Percentiles rank a stretch among this genome's conserved stretches.
These are phyloP conservation scores for Bremia lactucae DNA, from an alignment of 352 stramenopile genomes.

Conservation along the genomic window DNA sequence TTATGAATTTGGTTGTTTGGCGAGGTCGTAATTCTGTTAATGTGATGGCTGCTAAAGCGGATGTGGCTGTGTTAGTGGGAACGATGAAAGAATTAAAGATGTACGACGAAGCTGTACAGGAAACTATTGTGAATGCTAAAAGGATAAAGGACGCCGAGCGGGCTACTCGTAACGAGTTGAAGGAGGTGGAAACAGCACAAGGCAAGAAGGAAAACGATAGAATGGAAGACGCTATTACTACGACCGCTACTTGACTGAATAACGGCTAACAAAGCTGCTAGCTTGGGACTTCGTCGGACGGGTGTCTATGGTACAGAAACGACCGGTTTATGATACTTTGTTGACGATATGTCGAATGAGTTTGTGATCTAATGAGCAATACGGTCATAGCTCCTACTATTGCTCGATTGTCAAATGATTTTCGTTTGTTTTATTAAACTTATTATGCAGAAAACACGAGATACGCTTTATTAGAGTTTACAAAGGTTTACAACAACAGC, in stretches of 20 bases:
- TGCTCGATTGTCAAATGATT: no score
- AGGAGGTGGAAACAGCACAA: constrained; percentile 6
- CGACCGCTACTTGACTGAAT: constrained; percentile 6
- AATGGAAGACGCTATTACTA: constrained; percentile 3
- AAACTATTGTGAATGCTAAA: constrained; percentile 37
- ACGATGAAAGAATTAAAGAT: constrained; percentile 82
- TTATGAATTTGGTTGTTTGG: constrained; percentile 82
- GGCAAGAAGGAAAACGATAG: constrained; percentile 1
- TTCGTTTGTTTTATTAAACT: no score
- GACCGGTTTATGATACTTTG: no score
- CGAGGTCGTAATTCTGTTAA: constrained; percentile 80
- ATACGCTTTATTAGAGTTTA: no score
- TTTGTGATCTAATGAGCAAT: no score
- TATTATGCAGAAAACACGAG: no score
- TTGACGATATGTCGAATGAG: no score
- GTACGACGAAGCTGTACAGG: constrained; percentile 37
- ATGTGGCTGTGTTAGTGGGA: constrained; percentile 59
- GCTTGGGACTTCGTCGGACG: no score
- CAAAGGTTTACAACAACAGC: no score
- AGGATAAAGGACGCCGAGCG: constrained; percentile 36
- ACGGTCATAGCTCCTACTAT: no score
- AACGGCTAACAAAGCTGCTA: no score
- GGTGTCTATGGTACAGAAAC: no score
- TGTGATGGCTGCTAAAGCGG: constrained; percentile 77
- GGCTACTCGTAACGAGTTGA: constrained; percentile 27